Evolutionary conservation across 768 basidiomycete species (phyloP).

Genomic region (Kwoniella sp.): DNA sequence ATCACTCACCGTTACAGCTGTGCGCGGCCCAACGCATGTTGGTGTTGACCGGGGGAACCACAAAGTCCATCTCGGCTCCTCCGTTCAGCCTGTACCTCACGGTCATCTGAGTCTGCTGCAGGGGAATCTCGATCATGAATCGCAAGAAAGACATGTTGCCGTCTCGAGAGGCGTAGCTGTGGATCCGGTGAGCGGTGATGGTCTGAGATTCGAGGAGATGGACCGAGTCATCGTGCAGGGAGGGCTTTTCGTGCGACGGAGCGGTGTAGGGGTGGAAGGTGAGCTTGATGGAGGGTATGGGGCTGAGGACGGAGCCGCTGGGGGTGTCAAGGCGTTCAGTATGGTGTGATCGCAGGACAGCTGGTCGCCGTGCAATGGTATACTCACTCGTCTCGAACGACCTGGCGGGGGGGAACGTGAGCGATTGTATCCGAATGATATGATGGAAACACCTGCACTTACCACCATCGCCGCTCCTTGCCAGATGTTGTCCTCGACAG

Average conservation of each 20-base stretch:
- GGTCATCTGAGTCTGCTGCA: constrained; percentile 66
- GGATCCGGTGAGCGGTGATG: constrained; percentile 13
- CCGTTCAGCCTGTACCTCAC: constrained; percentile 78
- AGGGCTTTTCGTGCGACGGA: constrained; percentile 16
- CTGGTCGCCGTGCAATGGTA: constrained; percentile 53
- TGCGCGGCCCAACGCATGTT: constrained; percentile 90
- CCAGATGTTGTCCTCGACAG: constrained; percentile 76
- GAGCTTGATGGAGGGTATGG: constrained; percentile 27
- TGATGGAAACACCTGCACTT: neutral
- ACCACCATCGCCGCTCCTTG: constrained; percentile 83
- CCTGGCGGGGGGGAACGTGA: constrained; percentile 58
- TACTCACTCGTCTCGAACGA: constrained; percentile 33
- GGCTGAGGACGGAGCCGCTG: constrained; percentile 9
- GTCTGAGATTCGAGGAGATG: constrained; percentile 7
- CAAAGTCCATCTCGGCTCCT: constrained; percentile 72
- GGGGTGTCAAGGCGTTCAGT: constrained; percentile 7
- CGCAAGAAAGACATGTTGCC: constrained; percentile 93
- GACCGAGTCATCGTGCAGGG: neutral
- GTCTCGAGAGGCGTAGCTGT: constrained; percentile 21
- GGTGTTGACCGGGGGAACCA: constrained; percentile 70
- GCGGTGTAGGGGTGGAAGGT: constrained; percentile 36
- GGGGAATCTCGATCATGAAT: constrained; percentile 76
- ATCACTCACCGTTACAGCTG: constrained; percentile 47
- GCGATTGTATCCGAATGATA: constrained; percentile 54
- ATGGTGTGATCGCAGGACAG: constrained; percentile 49